phyloP scores from a whole-genome alignment of 1,284 basidiomycete species.

The Tylopilus orsonianus region DNA sequence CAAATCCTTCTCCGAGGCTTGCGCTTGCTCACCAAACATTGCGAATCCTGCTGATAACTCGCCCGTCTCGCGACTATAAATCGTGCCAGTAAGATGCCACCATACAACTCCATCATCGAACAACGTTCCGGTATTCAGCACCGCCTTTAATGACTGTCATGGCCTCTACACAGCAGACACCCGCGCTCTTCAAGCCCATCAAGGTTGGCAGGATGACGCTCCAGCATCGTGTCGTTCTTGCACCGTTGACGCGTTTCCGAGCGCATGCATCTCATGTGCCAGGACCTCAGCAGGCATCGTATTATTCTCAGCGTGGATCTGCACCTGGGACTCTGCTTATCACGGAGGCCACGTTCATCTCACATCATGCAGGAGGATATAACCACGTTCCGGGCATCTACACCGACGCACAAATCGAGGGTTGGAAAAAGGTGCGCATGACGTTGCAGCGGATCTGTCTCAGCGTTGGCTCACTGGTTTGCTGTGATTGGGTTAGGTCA shows the following conservation, averaged over 20 bases:
- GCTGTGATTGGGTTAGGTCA: not conserved
- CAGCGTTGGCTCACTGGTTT: no score
- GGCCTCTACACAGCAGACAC: conserved; percentile 16
- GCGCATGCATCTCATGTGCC: not conserved
- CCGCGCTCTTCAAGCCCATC: conserved; percentile 7
- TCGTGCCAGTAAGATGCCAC: not conserved
- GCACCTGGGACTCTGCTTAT: not conserved
- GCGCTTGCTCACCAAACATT: no score
- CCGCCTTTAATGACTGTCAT: not conserved
- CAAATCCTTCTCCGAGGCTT: no score
- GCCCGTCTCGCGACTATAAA: not conserved
- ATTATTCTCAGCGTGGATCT: not conserved
- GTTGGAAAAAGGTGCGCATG: conserved; percentile 4
- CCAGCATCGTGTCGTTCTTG: conserved; percentile 31
- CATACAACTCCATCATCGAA: not conserved
- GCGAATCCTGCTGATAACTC: no score
- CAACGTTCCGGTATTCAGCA: not conserved
- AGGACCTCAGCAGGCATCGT: not conserved
- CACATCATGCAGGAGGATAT: no score
- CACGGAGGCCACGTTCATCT: not conserved
- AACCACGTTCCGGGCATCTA: not conserved
- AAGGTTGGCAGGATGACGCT: conserved; percentile 32
- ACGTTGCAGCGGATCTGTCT: conserved; percentile 20
- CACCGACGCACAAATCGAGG: not conserved
- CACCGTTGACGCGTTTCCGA: conserved; percentile 16